Evolutionary conservation across 352 stramenopile species (phyloP).

Genomic region (Pythium chondricola): DNA sequence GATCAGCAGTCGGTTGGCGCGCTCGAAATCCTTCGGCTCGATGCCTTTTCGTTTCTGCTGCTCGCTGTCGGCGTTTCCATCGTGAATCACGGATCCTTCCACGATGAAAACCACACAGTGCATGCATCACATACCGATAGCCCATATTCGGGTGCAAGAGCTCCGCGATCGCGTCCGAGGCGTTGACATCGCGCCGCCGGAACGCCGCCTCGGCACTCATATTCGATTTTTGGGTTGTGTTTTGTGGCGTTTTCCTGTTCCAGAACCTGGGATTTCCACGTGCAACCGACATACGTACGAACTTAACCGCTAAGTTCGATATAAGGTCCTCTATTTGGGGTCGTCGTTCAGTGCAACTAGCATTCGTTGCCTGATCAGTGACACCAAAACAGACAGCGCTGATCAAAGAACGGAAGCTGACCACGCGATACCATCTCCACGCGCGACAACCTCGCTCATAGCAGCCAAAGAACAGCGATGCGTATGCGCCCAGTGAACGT

Average conservation of each 20-base stretch:
- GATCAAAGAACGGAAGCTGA: background rate
- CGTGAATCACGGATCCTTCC: background rate
- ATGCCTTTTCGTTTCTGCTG: constrained; percentile 48
- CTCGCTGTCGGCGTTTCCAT: constrained; percentile 24
- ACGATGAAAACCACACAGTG: background rate
- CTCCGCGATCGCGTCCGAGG: constrained; percentile 56
- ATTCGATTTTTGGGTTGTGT: background rate
- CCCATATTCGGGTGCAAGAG: constrained; percentile 59
- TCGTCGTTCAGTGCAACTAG: no score
- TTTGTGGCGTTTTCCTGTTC: no score
- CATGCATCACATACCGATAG: constrained; percentile 27
- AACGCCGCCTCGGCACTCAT: constrained; percentile 42
- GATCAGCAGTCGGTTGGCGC: constrained; percentile 53
- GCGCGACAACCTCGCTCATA: background rate
- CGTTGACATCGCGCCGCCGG: constrained; percentile 59
- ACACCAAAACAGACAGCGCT: background rate
- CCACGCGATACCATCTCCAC: background rate
- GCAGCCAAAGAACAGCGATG: background rate
- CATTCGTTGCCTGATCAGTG: background rate
- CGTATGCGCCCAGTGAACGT: no score
- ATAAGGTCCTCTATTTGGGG: background rate
- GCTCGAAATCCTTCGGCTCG: constrained; percentile 52
- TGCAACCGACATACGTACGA: no score
- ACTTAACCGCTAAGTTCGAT: constrained; percentile 9
- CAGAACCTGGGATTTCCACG: no score